Evolutionary conservation across 495 filamentous ascomycete genomes (phyloP).

Genomic region (Aspergillus avenaceus): DNA sequence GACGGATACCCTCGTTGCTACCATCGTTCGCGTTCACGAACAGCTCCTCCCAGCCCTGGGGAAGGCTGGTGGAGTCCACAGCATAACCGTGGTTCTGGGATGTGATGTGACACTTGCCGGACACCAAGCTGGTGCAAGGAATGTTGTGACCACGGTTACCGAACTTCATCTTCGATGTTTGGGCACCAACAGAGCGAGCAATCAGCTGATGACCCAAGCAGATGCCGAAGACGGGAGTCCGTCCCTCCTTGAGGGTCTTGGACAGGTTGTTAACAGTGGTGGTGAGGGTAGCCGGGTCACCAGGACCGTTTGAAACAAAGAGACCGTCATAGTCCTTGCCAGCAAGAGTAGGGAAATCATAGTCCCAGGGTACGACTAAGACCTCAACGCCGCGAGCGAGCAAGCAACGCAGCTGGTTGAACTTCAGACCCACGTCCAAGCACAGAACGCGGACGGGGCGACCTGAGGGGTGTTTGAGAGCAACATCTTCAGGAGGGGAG

Average conservation of each 20-base stretch:
- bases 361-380: constrained; percentile 90
- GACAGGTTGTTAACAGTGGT: constrained; percentile 72
- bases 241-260: constrained; percentile 65
- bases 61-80: constrained; percentile 74
- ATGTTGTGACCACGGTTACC: constrained; percentile 99
- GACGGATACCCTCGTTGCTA: constrained; percentile 95
- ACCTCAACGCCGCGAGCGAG: constrained; percentile 90
- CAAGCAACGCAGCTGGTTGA: constrained; percentile 92
- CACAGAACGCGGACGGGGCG: constrained; percentile 81
- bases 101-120: constrained; percentile 95
- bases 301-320: constrained; percentile 96
- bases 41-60: constrained; percentile 79
- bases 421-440: constrained; percentile 95
- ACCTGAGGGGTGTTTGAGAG: constrained; percentile 81
- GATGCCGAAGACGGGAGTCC: constrained; percentile 91
- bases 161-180: constrained; percentile 95
- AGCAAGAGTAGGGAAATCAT: constrained; percentile 73
- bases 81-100: constrained; percentile 97
- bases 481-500: constrained; percentile 58
- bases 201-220: constrained; percentile 95
- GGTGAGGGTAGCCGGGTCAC: constrained; percentile 82
- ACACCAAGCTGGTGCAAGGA: constrained; percentile 89
- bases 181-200: constrained; percentile 82
- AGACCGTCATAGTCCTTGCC: constrained; percentile 88
- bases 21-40: constrained; percentile 98